Evolutionary conservation across 1,139 yeast species (phyloP).

Genomic region (Diutina scorzettiae): DNA sequence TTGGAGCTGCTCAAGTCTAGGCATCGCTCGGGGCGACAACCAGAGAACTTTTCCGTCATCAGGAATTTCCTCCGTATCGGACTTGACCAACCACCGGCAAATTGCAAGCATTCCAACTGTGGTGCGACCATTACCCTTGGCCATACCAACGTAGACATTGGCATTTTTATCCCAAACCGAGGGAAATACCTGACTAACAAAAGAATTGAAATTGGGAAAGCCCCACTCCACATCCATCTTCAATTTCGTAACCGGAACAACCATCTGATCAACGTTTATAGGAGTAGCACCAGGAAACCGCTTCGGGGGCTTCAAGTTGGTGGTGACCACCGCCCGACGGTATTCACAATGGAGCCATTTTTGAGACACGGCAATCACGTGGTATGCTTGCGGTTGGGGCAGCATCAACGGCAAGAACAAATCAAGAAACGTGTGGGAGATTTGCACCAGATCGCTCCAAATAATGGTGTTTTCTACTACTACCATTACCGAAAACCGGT

Average conservation of each 20-base stretch:
- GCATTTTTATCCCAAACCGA: constrained; percentile 47
- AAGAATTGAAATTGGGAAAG: constrained; percentile 44
- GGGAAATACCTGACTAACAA: constrained; percentile 64
- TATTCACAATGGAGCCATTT: neutral
- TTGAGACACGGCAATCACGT: neutral
- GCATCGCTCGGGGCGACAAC: neutral
- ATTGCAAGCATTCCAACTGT: constrained; percentile 57
- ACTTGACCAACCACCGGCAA: neutral
- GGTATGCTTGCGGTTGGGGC: constrained; percentile 1
- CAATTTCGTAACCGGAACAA: constrained; percentile 13
- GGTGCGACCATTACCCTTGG: constrained; percentile 72
- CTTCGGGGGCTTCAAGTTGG: neutral
- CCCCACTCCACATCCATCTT: constrained; percentile 36
- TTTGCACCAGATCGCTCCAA: neutral
- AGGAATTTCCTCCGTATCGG: neutral
- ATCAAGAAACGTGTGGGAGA: neutral
- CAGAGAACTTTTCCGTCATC: neutral
- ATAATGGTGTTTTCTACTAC: neutral
- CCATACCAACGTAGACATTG: constrained; percentile 52
- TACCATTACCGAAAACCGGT: neutral
- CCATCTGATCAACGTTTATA: neutral
- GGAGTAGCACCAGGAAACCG: neutral
- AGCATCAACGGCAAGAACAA: neutral
- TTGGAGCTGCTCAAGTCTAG: neutral
- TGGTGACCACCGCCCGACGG: neutral